Percentiles rank a stretch among this genome's conserved stretches.
These are phyloP conservation scores for Styphnolobium japonicum DNA, from an alignment of 306 rosid genomes.

Conservation along the genomic window DNA sequence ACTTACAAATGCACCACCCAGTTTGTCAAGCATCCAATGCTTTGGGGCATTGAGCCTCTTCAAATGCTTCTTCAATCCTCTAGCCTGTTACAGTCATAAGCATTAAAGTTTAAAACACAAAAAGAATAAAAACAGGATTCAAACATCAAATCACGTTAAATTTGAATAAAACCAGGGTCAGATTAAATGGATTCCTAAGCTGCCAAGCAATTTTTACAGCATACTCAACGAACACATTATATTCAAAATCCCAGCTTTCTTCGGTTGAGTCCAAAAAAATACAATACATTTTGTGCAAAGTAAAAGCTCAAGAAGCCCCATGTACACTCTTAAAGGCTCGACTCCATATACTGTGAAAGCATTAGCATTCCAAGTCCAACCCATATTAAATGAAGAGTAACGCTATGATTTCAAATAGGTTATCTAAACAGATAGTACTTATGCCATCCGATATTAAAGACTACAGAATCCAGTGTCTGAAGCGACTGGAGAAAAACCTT, in stretches of 20 bases:
- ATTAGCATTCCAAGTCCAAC: neutral
- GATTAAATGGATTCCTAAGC: neutral
- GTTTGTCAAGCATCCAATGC: constrained; percentile 88
- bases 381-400: neutral
- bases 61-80: constrained; percentile 86
- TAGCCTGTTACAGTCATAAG: constrained; percentile 42
- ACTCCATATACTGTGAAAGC: neutral
- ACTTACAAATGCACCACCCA: constrained; percentile 91
- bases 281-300: neutral
- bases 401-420: neutral
- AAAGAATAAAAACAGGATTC: neutral
- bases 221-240: neutral
- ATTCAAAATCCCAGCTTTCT: neutral
- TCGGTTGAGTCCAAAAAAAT: neutral
- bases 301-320: neutral
- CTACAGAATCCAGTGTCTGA: no score
- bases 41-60: constrained; percentile 90
- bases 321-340: neutral
- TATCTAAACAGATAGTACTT: neutral
- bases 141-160: neutral
- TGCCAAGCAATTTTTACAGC: neutral
- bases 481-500: no score
- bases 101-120: neutral
- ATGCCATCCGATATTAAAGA: no score
- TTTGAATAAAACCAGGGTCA: neutral